Conservation (phyloP, 2,329 filamentous ascomycete genomes). For the Venturia aucupariae region DNA sequence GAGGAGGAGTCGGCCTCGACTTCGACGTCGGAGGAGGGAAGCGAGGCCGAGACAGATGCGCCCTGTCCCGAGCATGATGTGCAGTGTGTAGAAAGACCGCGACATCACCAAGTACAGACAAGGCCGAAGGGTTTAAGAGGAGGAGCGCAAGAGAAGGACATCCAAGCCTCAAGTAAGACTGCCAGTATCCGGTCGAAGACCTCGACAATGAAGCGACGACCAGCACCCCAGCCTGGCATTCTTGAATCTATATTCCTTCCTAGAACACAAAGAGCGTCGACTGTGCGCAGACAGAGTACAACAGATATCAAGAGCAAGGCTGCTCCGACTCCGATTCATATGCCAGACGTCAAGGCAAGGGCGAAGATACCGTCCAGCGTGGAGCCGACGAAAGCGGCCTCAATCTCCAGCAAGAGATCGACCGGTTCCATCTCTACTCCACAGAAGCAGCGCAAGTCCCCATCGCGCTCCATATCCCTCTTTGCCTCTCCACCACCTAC, state of each 20-base stretch:
- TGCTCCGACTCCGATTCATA: not conserved
- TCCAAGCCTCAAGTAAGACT: not conserved
- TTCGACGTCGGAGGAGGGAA: not conserved
- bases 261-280: not conserved
- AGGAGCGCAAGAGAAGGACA: not conserved
- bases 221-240: slow-evolving; percentile 4
- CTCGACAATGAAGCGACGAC: not conserved
- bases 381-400: slow-evolving; percentile 1
- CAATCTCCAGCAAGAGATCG: not conserved
- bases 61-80: not conserved
- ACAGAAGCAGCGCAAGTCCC: not conserved
- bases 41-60: not conserved
- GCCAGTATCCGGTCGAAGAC: slow-evolving; percentile 2
- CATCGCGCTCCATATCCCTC: not conserved
- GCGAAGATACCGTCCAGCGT: not conserved
- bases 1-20: not conserved
- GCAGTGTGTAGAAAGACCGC: not conserved
- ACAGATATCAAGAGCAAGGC: not conserved
- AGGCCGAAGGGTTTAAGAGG: not conserved
- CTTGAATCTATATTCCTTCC: slow-evolving; percentile 6
- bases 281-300: not conserved
- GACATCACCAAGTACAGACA: slow-evolving; percentile 5
- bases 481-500: slow-evolving; percentile 11
- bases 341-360: not conserved
- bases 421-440: not conserved